Percentiles rank a stretch among this genome's conserved stretches.
Evolutionary conservation across 1,284 basidiomycete species (phyloP).

Genomic region (Ganoderma meredithae): DNA sequence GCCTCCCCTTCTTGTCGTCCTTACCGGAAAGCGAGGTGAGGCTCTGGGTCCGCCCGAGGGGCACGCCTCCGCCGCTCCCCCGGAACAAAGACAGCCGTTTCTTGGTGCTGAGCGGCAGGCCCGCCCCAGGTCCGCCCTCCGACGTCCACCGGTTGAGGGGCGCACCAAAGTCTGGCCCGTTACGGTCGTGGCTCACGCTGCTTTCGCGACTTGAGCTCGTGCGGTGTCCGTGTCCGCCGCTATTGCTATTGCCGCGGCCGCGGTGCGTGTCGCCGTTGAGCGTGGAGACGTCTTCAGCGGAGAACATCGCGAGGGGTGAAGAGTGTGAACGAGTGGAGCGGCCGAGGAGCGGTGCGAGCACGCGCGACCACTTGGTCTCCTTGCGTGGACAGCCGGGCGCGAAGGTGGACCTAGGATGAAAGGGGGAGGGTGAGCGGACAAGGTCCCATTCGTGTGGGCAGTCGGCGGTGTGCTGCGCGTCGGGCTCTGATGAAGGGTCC

Average conservation of each 20-base stretch:
- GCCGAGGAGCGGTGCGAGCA: conserved; percentile 37
- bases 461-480: conserved; percentile 22
- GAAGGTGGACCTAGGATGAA: not conserved
- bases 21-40: conserved; percentile 31
- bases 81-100: conserved; percentile 25
- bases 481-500: not conserved
- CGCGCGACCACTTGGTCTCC: conserved; percentile 34
- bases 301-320: conserved; percentile 25
- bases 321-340: conserved; percentile 14
- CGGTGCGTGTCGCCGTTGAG: conserved; percentile 23
- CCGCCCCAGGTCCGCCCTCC: conserved; percentile 27
- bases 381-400: conserved; percentile 28
- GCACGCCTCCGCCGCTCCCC: conserved; percentile 27
- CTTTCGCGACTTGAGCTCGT: conserved; percentile 19
- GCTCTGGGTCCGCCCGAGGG: conserved; percentile 34
- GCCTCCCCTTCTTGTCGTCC: conserved; percentile 30
- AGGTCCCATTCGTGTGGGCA: conserved; percentile 30
- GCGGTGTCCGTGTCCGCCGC: conserved; percentile 11
- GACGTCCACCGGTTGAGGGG: conserved; percentile 36
- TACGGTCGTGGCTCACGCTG: conserved; percentile 27
- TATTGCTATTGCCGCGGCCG: conserved; percentile 20
- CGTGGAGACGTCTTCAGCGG: conserved; percentile 31
- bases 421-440: conserved; percentile 18
- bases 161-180: conserved; percentile 31
- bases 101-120: conserved; percentile 30